phyloP scores from a whole-genome alignment of 192 early-diverging fungal genomes.

The Geosiphon pyriformis region DNA sequence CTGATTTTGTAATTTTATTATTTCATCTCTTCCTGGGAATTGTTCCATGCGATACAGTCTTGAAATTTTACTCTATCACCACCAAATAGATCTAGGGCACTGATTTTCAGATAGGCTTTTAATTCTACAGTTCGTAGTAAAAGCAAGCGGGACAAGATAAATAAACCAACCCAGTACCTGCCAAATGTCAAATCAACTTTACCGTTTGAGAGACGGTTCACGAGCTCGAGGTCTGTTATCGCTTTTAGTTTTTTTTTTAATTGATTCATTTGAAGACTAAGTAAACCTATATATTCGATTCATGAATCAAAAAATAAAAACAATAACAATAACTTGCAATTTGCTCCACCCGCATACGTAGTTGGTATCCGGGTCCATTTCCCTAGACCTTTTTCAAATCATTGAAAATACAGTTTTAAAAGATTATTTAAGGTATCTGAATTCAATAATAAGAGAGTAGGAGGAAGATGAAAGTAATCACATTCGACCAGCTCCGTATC shows the following conservation, averaged over 20 bases:
- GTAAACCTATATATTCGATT: not conserved
- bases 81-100: constrained; percentile 97
- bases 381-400: constrained; percentile 50
- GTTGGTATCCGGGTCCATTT: constrained; percentile 83
- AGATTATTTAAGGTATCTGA: not conserved
- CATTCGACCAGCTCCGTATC: constrained; percentile 79
- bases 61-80: constrained; percentile 74
- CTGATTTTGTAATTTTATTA: not conserved
- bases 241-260: constrained; percentile 12
- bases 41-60: constrained; percentile 77
- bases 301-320: not conserved
- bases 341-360: constrained; percentile 93
- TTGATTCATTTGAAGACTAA: not conserved
- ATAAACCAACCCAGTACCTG: constrained; percentile 54
- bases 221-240: constrained; percentile 72
- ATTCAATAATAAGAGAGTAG: not conserved
- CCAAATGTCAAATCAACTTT: constrained; percentile 92
- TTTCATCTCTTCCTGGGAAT: constrained; percentile 5
- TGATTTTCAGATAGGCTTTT: constrained; percentile 23
- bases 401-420: not conserved
- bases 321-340: constrained; percentile 37
- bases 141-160: not conserved
- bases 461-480: constrained; percentile 20
- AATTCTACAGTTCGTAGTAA: not conserved
- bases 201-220: constrained; percentile 70